Conservation (phyloP, 1,139 yeast species). For the Zhuliangozyma parablackwelliae region DNA sequence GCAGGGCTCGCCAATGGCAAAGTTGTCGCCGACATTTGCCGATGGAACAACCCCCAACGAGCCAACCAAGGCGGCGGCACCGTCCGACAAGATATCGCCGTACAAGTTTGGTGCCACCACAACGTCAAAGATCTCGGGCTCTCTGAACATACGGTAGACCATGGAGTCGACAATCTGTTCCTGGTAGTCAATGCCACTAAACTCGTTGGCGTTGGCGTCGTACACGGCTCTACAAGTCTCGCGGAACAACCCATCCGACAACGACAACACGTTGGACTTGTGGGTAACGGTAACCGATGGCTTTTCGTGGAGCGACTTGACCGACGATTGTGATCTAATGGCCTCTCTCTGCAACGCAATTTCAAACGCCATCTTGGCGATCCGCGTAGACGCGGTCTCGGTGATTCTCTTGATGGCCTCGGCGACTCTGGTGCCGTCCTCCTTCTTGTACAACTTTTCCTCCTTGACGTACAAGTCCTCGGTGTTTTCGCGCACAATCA, state of each 20-base stretch:
- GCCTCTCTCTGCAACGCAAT: slow-evolving; percentile 89
- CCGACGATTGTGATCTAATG: slow-evolving; percentile 60
- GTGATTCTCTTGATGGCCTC: slow-evolving; percentile 97
- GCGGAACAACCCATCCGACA: slow-evolving; percentile 93
- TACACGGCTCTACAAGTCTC: slow-evolving; percentile 80
- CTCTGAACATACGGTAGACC: slow-evolving; percentile 98
- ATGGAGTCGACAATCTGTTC: slow-evolving; percentile 98
- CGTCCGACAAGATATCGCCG: slow-evolving; percentile 95
- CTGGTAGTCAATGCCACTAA: slow-evolving; percentile 59
- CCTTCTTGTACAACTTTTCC: slow-evolving; percentile 67
- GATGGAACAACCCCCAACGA: slow-evolving; percentile 97
- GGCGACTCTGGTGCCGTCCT: slow-evolving; percentile 79
- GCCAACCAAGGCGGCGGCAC: slow-evolving; percentile 98
- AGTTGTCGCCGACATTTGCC: slow-evolving; percentile 93
- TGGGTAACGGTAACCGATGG: slow-evolving; percentile 91
- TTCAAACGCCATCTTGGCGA: slow-evolving; percentile 87
- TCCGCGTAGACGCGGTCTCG: slow-evolving; percentile 78
- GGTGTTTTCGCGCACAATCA: slow-evolving; percentile 96
- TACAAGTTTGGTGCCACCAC: slow-evolving; percentile 97
- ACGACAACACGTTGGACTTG: slow-evolving; percentile 90
- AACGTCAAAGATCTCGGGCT: slow-evolving; percentile 94
- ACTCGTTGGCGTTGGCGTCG: slow-evolving; percentile 57
- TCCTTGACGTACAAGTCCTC: slow-evolving; percentile 95
- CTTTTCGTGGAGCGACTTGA: slow-evolving; percentile 38
- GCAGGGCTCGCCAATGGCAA: slow-evolving; percentile 98